These are phyloP conservation scores for Claviceps sp. DNA, from an alignment of 2,329 filamentous ascomycete genomes.

Conservation along the genomic window DNA sequence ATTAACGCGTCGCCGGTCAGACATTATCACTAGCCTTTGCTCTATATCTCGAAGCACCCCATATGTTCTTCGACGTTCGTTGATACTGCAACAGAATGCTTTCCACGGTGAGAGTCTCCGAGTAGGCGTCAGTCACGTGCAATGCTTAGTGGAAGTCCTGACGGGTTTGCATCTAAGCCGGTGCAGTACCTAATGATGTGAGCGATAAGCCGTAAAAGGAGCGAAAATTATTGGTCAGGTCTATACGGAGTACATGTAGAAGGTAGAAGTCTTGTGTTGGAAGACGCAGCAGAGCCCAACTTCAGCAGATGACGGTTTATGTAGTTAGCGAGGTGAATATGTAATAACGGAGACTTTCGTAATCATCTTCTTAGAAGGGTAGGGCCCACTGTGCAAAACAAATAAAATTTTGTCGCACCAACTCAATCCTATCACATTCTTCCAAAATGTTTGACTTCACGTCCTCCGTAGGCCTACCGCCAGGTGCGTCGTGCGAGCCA, in stretches of 20 bases:
- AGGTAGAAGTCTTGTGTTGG: not conserved
- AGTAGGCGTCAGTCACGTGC: not conserved
- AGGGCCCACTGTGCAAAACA: not conserved
- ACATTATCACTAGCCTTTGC: conserved; percentile 34
- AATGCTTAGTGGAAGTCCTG: not conserved
- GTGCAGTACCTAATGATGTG: not conserved
- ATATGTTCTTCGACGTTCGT: not conserved
- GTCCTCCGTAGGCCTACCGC: not conserved
- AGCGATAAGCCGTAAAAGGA: not conserved
- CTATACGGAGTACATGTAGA: too few relatives aligned
- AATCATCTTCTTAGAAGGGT: not conserved
- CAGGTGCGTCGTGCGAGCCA: not conserved
- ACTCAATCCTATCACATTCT: rapidly evolving
- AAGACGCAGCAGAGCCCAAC: not conserved
- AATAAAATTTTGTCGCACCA: not conserved
- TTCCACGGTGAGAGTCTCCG: not conserved
- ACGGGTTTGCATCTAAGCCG: not conserved
- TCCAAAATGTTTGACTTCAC: too few relatives aligned
- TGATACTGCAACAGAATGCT: not conserved
- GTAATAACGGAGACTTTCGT: not conserved
- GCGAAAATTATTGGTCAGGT: not conserved
- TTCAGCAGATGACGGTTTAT: too few relatives aligned
- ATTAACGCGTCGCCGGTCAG: conserved; percentile 82
- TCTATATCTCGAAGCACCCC: not conserved
- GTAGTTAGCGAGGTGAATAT: conserved; percentile 3